Conservation (phyloP, 352 stramenopile species). For the Globisporangium uncinulatum region DNA sequence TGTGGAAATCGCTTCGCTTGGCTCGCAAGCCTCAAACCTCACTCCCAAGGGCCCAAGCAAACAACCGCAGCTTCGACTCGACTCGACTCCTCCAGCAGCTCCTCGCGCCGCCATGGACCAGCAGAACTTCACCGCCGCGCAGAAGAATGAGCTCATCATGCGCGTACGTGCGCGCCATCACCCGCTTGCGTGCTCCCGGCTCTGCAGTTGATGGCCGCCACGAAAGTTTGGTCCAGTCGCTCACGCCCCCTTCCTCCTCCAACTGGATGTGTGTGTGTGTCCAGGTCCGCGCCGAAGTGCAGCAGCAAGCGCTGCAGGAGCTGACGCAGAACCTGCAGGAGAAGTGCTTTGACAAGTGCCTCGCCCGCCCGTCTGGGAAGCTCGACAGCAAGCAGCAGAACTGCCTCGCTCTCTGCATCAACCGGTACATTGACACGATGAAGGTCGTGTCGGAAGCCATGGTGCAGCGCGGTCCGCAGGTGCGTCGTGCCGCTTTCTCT, state of each 20-base stretch:
- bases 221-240: background rate
- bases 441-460: conserved; percentile 85
- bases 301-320: conserved; percentile 79
- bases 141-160: conserved; percentile 84
- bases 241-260: background rate
- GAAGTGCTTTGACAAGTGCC: conserved; percentile 90
- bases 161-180: conserved; percentile 50
- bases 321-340: conserved; percentile 84
- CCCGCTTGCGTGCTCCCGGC: conserved; percentile 35
- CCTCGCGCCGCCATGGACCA: conserved; percentile 41
- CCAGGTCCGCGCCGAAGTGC: conserved; percentile 78
- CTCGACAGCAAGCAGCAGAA: conserved; percentile 90
- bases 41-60: background rate
- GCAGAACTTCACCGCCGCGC: conserved; percentile 68
- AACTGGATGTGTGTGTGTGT: background rate
- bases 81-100: too few species aligned
- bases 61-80: background rate
- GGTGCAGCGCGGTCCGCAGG: conserved; percentile 62
- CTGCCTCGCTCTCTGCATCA: conserved; percentile 84
- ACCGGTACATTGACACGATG: conserved; percentile 90
- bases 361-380: conserved; percentile 72
- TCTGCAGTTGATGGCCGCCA: too few species aligned
- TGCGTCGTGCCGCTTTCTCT: conserved; percentile 9
- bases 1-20: too few species aligned
- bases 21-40: too few species aligned